These are phyloP conservation scores for Musa balbisiana DNA, from an alignment of 202 grass and related monocot species.

Conservation along the genomic window DNA sequence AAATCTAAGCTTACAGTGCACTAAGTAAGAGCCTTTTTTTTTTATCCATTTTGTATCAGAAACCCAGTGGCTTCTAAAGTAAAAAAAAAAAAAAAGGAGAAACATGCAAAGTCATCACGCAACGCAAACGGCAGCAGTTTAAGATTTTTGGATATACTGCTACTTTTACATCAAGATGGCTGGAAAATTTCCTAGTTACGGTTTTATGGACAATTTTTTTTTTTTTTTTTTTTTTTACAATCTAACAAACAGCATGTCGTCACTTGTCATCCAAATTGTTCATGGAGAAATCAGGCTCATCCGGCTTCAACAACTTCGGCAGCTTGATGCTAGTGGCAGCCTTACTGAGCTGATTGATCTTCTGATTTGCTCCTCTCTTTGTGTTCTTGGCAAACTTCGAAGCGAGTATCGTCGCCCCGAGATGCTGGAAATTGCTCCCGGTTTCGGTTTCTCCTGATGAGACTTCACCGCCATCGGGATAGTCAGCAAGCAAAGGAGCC, in stretches of 20 bases:
- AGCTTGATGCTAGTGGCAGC: conserved; percentile 44
- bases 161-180: not conserved
- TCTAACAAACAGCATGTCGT: conserved; percentile 1
- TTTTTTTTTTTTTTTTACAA: not conserved
- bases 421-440: conserved; percentile 27
- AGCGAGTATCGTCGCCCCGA: conserved; percentile 49
- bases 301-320: conserved; percentile 63
- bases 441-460: not conserved
- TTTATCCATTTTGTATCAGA: not conserved
- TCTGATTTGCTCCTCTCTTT: conserved; percentile 23
- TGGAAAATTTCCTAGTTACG: too few species aligned
- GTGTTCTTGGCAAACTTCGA: conserved; percentile 67
- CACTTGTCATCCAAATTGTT: conserved; percentile 48
- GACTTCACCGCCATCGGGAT: not conserved
- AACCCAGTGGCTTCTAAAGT: not conserved
- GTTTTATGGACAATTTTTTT: not conserved
- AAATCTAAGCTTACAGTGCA: not conserved
- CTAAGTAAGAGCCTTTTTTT: not conserved
- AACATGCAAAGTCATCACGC: not conserved
- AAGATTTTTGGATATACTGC: not conserved
- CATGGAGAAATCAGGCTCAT: conserved; percentile 73
- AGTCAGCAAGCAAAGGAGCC: conserved; percentile 35
- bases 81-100: too few species aligned
- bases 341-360: not conserved
- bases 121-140: not conserved